Percentiles rank a stretch among this genome's conserved stretches.
These are phyloP conservation scores for Tricholoma bakamatsutake DNA, from an alignment of 768 basidiomycete species.

Conservation along the genomic window DNA sequence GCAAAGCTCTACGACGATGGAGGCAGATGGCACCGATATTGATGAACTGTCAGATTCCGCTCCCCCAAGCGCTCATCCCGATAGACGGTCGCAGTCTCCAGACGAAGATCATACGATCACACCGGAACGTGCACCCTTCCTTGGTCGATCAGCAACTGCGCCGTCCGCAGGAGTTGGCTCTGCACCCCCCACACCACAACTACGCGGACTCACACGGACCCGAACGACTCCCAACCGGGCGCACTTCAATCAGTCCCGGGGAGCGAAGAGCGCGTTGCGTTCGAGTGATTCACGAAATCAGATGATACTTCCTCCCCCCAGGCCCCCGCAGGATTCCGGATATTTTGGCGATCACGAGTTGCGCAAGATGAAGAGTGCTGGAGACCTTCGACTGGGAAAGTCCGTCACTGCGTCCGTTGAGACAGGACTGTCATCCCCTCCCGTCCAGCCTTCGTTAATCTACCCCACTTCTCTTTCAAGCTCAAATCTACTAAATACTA, in stretches of 20 bases:
- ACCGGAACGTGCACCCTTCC: constrained; percentile 46
- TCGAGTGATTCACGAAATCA: constrained; percentile 19
- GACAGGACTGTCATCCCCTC: constrained; percentile 19
- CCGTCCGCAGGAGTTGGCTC: constrained; percentile 30
- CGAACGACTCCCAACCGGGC: constrained; percentile 69
- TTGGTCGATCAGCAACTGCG: constrained; percentile 47
- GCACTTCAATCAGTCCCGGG: constrained; percentile 40
- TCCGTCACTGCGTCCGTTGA: constrained; percentile 24
- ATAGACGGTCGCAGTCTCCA: constrained; percentile 22
- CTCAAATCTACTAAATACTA: constrained; percentile 51
- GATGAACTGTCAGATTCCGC: constrained; percentile 61
- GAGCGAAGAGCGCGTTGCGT: constrained; percentile 23
- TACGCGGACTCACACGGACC: constrained; percentile 56
- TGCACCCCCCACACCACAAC: constrained; percentile 24
- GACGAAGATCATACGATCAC: constrained; percentile 74
- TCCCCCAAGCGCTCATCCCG: constrained; percentile 34
- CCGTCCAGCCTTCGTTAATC: constrained; percentile 38
- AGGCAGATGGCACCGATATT: constrained; percentile 40
- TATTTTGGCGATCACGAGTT: constrained; percentile 52
- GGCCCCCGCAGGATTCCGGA: constrained; percentile 34
- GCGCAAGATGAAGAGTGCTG: constrained; percentile 84
- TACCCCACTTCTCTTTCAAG: constrained; percentile 63
- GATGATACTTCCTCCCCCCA: constrained; percentile 14
- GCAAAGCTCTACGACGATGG: constrained; percentile 32
- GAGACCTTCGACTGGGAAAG: constrained; percentile 57